Evolutionary conservation across 176 grass and related monocot species (phyloP).

Genomic region (Triticum dicoccoides): DNA sequence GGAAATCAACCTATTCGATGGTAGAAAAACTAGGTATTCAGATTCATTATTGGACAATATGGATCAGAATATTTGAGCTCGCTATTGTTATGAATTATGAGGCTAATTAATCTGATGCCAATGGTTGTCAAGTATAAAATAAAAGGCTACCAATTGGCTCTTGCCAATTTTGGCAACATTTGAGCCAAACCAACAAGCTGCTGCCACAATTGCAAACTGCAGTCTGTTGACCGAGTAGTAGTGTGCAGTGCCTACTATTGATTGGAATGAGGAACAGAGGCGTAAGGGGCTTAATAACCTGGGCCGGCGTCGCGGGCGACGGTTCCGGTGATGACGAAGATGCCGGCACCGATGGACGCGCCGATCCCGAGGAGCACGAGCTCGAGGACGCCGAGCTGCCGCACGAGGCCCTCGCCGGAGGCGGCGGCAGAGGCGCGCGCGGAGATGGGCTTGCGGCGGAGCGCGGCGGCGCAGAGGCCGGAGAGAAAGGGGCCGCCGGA

Average conservation of each 20-base stretch:
- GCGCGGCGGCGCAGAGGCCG: constrained; percentile 62
- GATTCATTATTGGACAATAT: background rate
- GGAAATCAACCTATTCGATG: background rate
- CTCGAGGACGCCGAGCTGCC: constrained; percentile 74
- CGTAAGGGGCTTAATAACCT: constrained; percentile 32
- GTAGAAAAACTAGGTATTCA: background rate
- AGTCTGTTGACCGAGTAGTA: background rate
- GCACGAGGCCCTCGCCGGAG: constrained; percentile 61
- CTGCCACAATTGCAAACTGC: background rate
- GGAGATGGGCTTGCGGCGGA: constrained; percentile 67
- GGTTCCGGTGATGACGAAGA: constrained; percentile 94
- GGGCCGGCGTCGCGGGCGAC: constrained; percentile 93
- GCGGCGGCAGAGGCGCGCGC: constrained; percentile 19
- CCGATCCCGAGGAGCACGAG: constrained; percentile 88
- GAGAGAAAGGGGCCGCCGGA: constrained; percentile 49
- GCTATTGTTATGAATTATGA: background rate
- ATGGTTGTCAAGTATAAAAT: too few relatives aligned
- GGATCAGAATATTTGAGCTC: background rate
- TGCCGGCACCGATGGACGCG: constrained; percentile 91
- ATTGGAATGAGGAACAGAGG: background rate
- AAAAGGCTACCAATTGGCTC: too few relatives aligned
- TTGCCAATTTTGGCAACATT: too few relatives aligned
- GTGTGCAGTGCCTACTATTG: background rate
- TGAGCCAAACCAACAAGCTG: background rate
- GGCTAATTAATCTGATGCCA: too few relatives aligned